These are phyloP conservation scores for Fusarium compactum DNA, from an alignment of 2,329 filamentous ascomycete genomes.

Conservation along the genomic window DNA sequence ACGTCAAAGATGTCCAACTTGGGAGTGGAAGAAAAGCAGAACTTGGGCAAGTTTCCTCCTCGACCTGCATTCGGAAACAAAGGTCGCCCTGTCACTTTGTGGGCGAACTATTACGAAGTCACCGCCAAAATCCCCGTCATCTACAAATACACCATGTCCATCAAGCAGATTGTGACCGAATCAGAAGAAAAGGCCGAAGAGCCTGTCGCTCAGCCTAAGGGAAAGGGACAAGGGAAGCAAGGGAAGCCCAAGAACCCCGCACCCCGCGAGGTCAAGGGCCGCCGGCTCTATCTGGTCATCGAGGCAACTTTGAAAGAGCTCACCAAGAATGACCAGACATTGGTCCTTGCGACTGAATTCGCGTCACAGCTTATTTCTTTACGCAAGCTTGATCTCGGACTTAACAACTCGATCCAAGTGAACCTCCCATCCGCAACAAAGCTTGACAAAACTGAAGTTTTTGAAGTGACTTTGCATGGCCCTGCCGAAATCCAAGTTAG, in stretches of 20 bases:
- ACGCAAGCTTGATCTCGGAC: conserved; percentile 52
- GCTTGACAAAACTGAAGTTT: conserved; percentile 50
- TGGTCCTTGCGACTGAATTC: conserved; percentile 61
- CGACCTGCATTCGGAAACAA: conserved; percentile 63
- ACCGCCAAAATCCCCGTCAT: conserved; percentile 53
- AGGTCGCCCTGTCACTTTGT: conserved; percentile 59
- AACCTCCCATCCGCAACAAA: conserved; percentile 51
- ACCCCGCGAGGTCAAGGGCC: conserved; percentile 54
- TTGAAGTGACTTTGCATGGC: conserved; percentile 58
- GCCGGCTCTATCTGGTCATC: conserved; percentile 59
- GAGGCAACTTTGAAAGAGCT: conserved; percentile 54
- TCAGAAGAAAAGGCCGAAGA: conserved; percentile 19
- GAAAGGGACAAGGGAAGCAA: conserved; percentile 29
- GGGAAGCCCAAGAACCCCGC: conserved; percentile 19
- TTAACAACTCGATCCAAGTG: conserved; percentile 51
- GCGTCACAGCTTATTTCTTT: conserved; percentile 62
- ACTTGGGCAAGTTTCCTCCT: conserved; percentile 54
- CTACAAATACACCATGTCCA: conserved; percentile 61
- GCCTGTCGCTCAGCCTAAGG: conserved; percentile 17
- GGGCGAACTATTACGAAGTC: conserved; percentile 67
- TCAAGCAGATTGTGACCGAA: conserved; percentile 44
- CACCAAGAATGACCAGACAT: conserved; percentile 45
- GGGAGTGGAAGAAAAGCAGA: conserved; percentile 41
- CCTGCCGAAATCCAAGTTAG: conserved; percentile 55
- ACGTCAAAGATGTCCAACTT: conserved; percentile 54